A percentile compares a stretch with the other conserved stretches of the same genome.
Evolutionary conservation across 2,329 filamentous ascomycete species (phyloP).

Genomic region (Aspergillus awamori): DNA sequence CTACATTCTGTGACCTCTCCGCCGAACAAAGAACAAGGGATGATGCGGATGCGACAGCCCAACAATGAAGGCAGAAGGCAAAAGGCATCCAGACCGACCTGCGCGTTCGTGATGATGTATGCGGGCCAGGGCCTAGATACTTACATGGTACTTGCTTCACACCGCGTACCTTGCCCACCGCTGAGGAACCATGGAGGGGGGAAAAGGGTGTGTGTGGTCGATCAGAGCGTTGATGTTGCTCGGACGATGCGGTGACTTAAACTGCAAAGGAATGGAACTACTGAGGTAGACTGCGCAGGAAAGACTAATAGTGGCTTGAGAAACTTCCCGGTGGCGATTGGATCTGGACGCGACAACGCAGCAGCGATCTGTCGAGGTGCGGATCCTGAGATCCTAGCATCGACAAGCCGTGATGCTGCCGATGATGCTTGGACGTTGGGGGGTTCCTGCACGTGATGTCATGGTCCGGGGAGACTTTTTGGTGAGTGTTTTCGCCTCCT

Average conservation of each 20-base stretch:
- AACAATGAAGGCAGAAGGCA: conserved; percentile 7
- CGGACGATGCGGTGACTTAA: conserved; percentile 4
- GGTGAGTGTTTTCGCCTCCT: background rate
- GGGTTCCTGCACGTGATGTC: conserved; percentile 16
- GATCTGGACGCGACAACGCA: conserved; percentile 23
- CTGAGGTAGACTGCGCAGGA: conserved; percentile 18
- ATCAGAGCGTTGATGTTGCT: conserved; percentile 9
- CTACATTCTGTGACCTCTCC: background rate
- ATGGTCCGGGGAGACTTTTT: background rate
- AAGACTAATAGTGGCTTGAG: conserved; percentile 2
- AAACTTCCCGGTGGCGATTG: conserved; percentile 17
- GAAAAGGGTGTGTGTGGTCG: background rate
- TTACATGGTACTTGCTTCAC: background rate
- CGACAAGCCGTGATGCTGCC: background rate
- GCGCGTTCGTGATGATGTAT: background rate
- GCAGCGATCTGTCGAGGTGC: conserved; percentile 17
- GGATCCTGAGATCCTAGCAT: conserved; percentile 19
- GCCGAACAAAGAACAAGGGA: conserved; percentile 1
- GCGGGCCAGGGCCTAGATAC: background rate
- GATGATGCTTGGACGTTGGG: conserved; percentile 14
- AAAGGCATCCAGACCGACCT: background rate
- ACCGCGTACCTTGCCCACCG: background rate
- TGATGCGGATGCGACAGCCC: background rate
- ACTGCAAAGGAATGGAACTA: conserved; percentile 8
- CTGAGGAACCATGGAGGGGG: background rate